Percentiles rank a stretch among this genome's conserved stretches.
Conservation (phyloP, 2,329 filamentous ascomycete genomes). For the Fusarium cicatricum region DNA sequence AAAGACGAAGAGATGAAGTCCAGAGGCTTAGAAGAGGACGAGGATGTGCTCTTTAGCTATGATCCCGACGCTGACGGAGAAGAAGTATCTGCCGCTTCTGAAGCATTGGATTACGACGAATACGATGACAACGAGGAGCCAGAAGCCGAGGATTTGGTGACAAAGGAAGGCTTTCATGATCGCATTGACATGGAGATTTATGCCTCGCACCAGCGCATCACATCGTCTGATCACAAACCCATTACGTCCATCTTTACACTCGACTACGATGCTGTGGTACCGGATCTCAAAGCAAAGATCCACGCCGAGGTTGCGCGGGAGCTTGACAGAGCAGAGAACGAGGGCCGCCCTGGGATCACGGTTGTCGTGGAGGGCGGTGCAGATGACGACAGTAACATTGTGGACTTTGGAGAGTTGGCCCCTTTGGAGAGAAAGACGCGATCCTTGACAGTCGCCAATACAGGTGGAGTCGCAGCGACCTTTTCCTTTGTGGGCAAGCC, state of each 20-base stretch:
- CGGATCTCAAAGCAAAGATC: conserved; percentile 82
- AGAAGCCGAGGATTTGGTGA: conserved; percentile 58
- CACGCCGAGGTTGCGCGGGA: conserved; percentile 88
- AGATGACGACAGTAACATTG: conserved; percentile 59
- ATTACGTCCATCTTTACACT: conserved; percentile 83
- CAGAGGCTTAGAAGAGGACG: conserved; percentile 81
- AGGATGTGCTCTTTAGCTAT: conserved; percentile 88
- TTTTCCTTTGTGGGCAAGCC: conserved; percentile 83
- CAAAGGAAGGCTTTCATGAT: conserved; percentile 66
- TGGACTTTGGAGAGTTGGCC: conserved; percentile 81
- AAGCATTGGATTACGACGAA: conserved; percentile 66
- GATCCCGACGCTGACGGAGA: conserved; percentile 80
- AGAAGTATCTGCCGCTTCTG: conserved; percentile 45
- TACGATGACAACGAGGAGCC: conserved; percentile 59
- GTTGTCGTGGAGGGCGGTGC: conserved; percentile 74
- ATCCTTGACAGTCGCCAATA: conserved; percentile 88
- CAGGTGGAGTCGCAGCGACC: conserved; percentile 80
- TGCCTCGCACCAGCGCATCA: conserved; percentile 85
- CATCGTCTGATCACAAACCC: conserved; percentile 96
- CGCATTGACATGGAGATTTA: conserved; percentile 71
- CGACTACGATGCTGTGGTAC: conserved; percentile 86
- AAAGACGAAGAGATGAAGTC: conserved; percentile 87
- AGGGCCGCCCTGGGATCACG: conserved; percentile 82
- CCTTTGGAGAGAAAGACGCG: conserved; percentile 73
- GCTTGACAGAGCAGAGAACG: conserved; percentile 90